Evolutionary conservation across 345 rosid genomes (phyloP).

Genomic region (Jatropha curcas): DNA sequence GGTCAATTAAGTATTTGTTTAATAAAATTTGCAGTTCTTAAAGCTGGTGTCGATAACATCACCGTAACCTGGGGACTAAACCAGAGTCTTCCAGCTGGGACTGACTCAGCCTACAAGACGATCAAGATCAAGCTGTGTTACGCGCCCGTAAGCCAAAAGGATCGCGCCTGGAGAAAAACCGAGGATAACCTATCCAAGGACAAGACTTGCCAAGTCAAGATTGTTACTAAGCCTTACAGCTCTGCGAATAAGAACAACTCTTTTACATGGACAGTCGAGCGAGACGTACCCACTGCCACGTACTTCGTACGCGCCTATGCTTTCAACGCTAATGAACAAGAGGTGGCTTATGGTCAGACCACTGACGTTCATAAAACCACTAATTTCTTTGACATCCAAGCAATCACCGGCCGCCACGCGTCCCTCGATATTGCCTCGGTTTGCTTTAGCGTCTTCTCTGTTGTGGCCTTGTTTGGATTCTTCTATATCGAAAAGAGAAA

Average conservation of each 20-base stretch:
- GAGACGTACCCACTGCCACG: conserved; percentile 57
- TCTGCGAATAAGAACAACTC: conserved; percentile 29
- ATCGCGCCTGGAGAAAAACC: conserved; percentile 77
- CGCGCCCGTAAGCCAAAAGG: conserved; percentile 69
- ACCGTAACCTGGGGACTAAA: conserved; percentile 56
- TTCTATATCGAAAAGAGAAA: conserved; percentile 54
- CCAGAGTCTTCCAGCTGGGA: conserved; percentile 38
- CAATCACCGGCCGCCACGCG: conserved; percentile 55
- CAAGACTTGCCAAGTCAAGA: conserved; percentile 57
- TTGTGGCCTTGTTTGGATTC: conserved; percentile 52
- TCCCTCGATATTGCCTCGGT: conserved; percentile 53
- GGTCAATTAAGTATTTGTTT: too few relatives aligned
- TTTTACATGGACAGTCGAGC: conserved; percentile 46
- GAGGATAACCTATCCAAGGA: conserved; percentile 51
- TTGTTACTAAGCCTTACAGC: conserved; percentile 43
- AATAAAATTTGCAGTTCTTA: conserved; percentile 36
- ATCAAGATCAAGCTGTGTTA: conserved; percentile 59
- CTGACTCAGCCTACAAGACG: conserved; percentile 46
- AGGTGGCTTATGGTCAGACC: conserved; percentile 64
- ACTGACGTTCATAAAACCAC: conserved; percentile 38
- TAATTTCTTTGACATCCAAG: conserved; percentile 43
- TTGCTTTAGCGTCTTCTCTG: conserved; percentile 70
- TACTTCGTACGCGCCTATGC: conserved; percentile 79
- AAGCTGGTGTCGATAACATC: conserved; percentile 55
- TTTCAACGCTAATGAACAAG: conserved; percentile 20